A percentile compares a stretch with the other conserved stretches of the same genome.
These are phyloP conservation scores for Casuarina glauca DNA, from an alignment of 306 rosid genomes.

Conservation along the genomic window DNA sequence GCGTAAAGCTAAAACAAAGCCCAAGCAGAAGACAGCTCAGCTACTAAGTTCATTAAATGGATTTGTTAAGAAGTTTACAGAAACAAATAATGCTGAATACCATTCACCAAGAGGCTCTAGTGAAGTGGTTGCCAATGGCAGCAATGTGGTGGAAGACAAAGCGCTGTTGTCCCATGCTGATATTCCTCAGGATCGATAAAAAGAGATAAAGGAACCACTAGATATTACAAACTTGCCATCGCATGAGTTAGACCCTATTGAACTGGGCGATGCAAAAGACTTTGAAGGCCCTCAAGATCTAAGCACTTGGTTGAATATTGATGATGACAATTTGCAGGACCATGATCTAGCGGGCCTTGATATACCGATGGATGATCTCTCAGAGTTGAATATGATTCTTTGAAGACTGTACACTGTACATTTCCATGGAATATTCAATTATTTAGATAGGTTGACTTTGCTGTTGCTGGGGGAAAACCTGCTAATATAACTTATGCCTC, in stretches of 20 bases:
- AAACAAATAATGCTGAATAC: slow-evolving; percentile 34
- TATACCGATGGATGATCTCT: slow-evolving; percentile 92
- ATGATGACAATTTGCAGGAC: slow-evolving; percentile 64
- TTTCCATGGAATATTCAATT: slow-evolving; percentile 40
- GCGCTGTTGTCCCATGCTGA: slow-evolving; percentile 32
- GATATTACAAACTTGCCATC: slow-evolving; percentile 45
- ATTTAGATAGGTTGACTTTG: slow-evolving; percentile 33
- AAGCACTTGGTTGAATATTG: slow-evolving; percentile 67
- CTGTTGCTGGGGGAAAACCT: slow-evolving; percentile 49
- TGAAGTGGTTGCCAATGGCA: slow-evolving; percentile 34
- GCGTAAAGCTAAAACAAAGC: slow-evolving; percentile 69
- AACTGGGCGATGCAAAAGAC: slow-evolving; percentile 56
- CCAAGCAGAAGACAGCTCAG: slow-evolving; percentile 67
- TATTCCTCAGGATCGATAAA: slow-evolving; percentile 29
- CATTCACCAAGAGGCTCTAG: slow-evolving; percentile 40
- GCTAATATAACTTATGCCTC: slow-evolving; percentile 60
- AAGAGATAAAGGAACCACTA: slow-evolving; percentile 42
- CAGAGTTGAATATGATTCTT: slow-evolving; percentile 52
- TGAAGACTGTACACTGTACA: slow-evolving; percentile 52
- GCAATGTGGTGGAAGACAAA: slow-evolving; percentile 34
- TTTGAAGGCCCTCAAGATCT: slow-evolving; percentile 63
- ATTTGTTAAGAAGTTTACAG: slow-evolving; percentile 42
- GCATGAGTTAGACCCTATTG: slow-evolving; percentile 67
- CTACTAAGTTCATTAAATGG: slow-evolving; percentile 62
- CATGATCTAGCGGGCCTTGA: slow-evolving; percentile 59